Base-by-base conservation (phyloP, 2,329 filamentous ascomycete species). In the Diplocarpon rosae region DNA sequence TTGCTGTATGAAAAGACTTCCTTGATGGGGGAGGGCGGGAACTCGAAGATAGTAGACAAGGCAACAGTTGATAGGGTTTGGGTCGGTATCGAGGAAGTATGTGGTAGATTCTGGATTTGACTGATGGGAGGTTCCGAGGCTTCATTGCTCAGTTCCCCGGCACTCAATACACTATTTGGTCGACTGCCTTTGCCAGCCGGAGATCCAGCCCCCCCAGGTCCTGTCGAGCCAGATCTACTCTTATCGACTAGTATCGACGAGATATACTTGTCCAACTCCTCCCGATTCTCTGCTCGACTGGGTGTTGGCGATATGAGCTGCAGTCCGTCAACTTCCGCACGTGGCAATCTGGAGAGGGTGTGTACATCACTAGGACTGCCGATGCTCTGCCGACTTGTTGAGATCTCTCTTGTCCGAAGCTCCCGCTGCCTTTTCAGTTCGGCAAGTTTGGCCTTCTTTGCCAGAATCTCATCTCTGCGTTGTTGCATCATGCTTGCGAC, bases 1-100 rank as follows among this genome's bases (percentile, higher is more conserved):
- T 95, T 96, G 72, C 85, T 96, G 71, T 98, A 98, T 42, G 88
- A 94, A 60, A 94, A 88, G 48, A 94, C 72, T 64, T 98, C 92
- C 52, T 83, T 78, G 44, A 82, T 76, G 29, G 83, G 79, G 15
- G 80, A 82, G 1, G 85, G 83, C 1, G 83, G 78, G 52, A 79
- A 84, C 63, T 95, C 89, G 65, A 83, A 88, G 48, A 92, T 76
- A 29, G 85, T 88, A 14, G 80, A 78, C 42, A 87, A 71, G 7
- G 84, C 73, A 10, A 78, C 78, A 1, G 88, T 83, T 7, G 79
- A 83, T 15, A 95, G 75, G 2, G 78, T 82, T 58, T 90, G 86
- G 29, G 54, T 60, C 5, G 60, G 56, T 28, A 58, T 61, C 15
- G 73, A 69, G 20, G 69, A 68, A 3, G 63, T 56, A 24, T 66